Base-by-base conservation (phyloP, 495 filamentous ascomycete species). In the Neurospora sp. region DNA sequence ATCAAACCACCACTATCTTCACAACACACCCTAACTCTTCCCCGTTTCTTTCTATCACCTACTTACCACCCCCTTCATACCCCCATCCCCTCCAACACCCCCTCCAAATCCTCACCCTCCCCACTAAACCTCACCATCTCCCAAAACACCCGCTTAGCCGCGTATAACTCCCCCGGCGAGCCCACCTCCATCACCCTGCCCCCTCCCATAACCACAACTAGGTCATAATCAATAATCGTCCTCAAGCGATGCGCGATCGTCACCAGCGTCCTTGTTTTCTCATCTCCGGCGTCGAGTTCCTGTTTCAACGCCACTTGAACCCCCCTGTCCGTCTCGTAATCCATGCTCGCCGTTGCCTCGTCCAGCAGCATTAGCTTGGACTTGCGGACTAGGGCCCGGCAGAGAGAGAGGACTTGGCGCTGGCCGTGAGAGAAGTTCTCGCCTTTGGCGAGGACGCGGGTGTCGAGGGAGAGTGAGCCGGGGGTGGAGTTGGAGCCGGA, bases 361-460 rank as follows among this genome's bases (percentile, higher is more conserved):
- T 89, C 88, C 9, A 90, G 78, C 1, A 90, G 75, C 71, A 89
- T 83, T 59, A 90, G 83, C 78, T 85, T 85, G 71, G 84, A 85
- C 59, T 85, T 83, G 72, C 85, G 84, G 38, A 89, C 83, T 7
- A 90, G 82, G 2, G 87, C 87, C 18, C 86, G 81, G 40, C 87
- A 88, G 7, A 89, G 83, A 66, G 86, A 87, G n/a, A 90, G 81
- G 7, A 89, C 84, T 72, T 89, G 86, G 23, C 87, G 79, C 72
- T 89, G 86, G 39, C 88, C 88, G 59, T 89, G 88, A 37, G 83
- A 86, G 78, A 90, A 87, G 75, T 87, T 85, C 77, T 86, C 86
- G 54, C 85, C 87, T 71, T 84, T 84, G 14, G 85, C 82, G 20
- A 83, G 83, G 3, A 89, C 86, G 1, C 76, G 77, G 0, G 86